phyloP scores from a whole-genome alignment of 139 green algal species.

The Chlamydomonas eustigma region DNA sequence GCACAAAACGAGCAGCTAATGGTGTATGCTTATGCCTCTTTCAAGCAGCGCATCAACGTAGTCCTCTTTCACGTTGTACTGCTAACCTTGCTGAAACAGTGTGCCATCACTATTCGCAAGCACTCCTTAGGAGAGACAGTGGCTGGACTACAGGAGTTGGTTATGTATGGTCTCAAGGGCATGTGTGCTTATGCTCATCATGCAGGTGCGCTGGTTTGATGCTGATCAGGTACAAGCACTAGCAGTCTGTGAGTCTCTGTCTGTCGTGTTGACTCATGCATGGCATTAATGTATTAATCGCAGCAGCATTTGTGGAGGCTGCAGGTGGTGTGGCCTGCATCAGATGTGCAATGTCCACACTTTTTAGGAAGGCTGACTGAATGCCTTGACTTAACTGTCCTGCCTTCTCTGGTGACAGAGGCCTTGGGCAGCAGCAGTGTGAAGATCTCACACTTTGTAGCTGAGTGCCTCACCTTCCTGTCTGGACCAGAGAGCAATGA shows the following conservation, averaged over 20 bases:
- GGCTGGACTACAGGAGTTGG: conserved; percentile 59
- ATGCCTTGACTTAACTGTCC: too few relatives aligned
- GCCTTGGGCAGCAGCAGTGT: conserved; percentile 28
- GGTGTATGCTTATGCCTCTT: too few relatives aligned
- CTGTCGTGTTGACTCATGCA: background rate
- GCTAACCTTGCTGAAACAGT: background rate
- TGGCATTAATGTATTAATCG: background rate
- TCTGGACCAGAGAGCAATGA: conserved; percentile 14
- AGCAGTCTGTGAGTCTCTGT: too few relatives aligned
- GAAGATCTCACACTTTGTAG: conserved; percentile 37
- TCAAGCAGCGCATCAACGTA: too few relatives aligned
- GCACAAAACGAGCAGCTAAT: too few relatives aligned
- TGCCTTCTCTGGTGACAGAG: conserved; percentile 24
- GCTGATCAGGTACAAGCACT: too few relatives aligned
- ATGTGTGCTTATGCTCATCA: conserved; percentile 57
- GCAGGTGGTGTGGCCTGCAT: too few relatives aligned
- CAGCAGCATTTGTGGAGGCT: too few relatives aligned
- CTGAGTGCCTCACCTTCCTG: conserved; percentile 36
- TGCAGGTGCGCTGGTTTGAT: background rate
- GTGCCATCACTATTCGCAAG: conserved; percentile 21
- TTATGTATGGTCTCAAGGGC: conserved; percentile 56
- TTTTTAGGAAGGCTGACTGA: too few relatives aligned
- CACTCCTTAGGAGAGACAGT: conserved; percentile 48
- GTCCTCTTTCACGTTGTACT: too few relatives aligned
- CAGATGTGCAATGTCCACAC: too few relatives aligned